Evolutionary conservation across 169 alveolate genomes (phyloP).

Genomic region (Besnoitia besnoiti): DNA sequence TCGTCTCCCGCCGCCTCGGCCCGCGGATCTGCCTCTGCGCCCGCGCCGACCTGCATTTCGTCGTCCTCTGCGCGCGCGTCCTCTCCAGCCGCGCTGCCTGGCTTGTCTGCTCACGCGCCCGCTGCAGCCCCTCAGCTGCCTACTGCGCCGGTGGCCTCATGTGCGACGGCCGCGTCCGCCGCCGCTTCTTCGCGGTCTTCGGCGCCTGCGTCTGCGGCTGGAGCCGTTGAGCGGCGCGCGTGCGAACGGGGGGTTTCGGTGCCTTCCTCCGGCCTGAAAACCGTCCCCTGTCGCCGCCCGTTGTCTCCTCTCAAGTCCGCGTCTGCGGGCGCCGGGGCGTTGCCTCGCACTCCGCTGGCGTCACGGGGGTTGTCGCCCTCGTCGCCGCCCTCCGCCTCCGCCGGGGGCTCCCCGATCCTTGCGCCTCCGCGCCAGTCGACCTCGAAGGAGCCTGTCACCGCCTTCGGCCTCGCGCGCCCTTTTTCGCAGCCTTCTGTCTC

Average conservation of each 20-base stretch:
- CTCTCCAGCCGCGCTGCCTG: neutral
- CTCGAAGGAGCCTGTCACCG: neutral
- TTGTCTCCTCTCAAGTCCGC: neutral
- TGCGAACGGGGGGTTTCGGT: too few relatives aligned
- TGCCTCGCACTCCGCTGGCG: neutral
- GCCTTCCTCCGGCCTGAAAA: neutral
- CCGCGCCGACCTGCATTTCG: neutral
- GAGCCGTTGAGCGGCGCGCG: too few relatives aligned
- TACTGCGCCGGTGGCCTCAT: too few relatives aligned
- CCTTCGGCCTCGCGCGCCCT: too few relatives aligned
- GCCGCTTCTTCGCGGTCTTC: neutral
- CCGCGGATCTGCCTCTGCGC: neutral
- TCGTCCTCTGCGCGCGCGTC: neutral
- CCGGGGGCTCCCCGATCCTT: neutral
- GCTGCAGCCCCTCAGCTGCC: too few relatives aligned
- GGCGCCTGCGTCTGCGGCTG: neutral
- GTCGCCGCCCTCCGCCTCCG: neutral
- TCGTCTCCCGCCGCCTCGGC: neutral
- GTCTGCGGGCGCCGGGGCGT: neutral
- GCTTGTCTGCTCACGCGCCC: too few relatives aligned
- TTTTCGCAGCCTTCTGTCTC: too few relatives aligned
- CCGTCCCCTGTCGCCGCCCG: neutral
- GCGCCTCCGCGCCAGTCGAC: neutral
- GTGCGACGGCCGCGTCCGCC: neutral
- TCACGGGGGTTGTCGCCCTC: neutral